These are phyloP conservation scores for Phytopythium mirpurense DNA, from an alignment of 352 stramenopile genomes.

Conservation along the genomic window DNA sequence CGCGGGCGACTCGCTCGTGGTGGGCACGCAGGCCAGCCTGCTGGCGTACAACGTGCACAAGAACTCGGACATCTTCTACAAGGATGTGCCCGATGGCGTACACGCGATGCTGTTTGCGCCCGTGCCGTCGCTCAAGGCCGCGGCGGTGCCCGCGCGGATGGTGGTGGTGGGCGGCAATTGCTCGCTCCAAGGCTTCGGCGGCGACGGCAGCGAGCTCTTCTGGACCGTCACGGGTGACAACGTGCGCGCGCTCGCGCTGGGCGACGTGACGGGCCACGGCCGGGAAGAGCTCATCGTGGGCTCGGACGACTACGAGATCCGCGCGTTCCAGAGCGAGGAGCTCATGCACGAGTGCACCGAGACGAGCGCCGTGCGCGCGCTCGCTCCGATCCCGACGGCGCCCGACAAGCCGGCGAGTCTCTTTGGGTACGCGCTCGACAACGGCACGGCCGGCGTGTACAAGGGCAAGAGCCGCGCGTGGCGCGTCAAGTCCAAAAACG, in stretches of 20 bases:
- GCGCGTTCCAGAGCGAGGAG: conserved; percentile 87
- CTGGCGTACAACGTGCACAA: conserved; percentile 91
- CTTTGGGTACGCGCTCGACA: conserved; percentile 87
- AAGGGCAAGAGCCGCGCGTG: conserved; percentile 81
- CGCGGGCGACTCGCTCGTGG: conserved; percentile 74
- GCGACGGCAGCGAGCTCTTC: conserved; percentile 78
- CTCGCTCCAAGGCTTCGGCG: conserved; percentile 86
- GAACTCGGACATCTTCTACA: conserved; percentile 94
- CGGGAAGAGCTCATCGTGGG: conserved; percentile 82
- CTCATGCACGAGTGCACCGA: conserved; percentile 87
- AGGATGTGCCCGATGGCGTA: conserved; percentile 82
- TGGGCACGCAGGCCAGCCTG: conserved; percentile 87
- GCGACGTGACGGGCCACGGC: conserved; percentile 63
- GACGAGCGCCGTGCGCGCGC: conserved; percentile 65
- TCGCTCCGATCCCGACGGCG: conserved; percentile 61
- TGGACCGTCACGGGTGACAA: conserved; percentile 92
- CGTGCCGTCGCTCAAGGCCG: conserved; percentile 29
- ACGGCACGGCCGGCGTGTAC: conserved; percentile 93
- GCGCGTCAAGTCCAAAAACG: conserved; percentile 91
- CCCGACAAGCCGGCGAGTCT: conserved; percentile 15
- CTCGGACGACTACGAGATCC: conserved; percentile 90
- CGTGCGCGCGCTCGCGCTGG: conserved; percentile 75
- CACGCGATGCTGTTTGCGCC: conserved; percentile 79
- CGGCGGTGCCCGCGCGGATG: conserved; percentile 43
- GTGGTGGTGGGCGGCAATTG: conserved; percentile 92